Base-by-base conservation (phyloP, 2,329 filamentous ascomycete species). In the Hymenoscyphus fructigenus region DNA sequence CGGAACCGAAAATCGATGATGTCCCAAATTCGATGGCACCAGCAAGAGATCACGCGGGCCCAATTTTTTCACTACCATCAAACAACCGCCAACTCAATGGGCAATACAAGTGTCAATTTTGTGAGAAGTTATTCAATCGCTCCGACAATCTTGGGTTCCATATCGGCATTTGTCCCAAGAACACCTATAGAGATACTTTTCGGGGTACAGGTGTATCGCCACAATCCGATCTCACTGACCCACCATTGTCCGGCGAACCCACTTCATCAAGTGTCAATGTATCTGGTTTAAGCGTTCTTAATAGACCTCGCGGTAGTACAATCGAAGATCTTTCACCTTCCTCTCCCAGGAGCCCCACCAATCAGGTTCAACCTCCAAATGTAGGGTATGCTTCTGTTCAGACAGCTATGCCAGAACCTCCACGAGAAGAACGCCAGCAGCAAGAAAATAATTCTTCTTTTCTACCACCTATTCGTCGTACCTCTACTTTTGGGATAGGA, bases 401-500 rank as follows among this genome's bases (percentile, higher is more conserved):
- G 29, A 20, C 47, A 1, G 7, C 59, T 14, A 36, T 44, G 17
- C 23, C 57, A 36, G 56, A 63, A 41, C 47, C 29, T 29, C 32
- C 36, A 36, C 9, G 64, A 64, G 14, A 60, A 26, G 34, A 53
- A 32, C 28, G 26, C 10, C 63, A 67, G 20, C 64, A 64, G 34
- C 65, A 65, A 44, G 59, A 62, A 23, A 58, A 65, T 2, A 62
- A 47, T 14, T 29, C 68, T 5, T 68, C 70, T 1, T 88, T 88
- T 67, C 74, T 89, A 44, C 86, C 86, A 2, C 84, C 84, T 1
- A 86, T 88, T 65, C 81, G 84, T 57, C 80, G 84, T 36, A 81
- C 80, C 15, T 88, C 86, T 17, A 84, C 83, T 3, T 85, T 88
- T 73, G 82, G 82, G 53, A 70, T 81, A n/a, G 65, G 73, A 64